phyloP scores from a whole-genome alignment of 192 early-diverging fungal species.

The Coemansia sp. region DNA sequence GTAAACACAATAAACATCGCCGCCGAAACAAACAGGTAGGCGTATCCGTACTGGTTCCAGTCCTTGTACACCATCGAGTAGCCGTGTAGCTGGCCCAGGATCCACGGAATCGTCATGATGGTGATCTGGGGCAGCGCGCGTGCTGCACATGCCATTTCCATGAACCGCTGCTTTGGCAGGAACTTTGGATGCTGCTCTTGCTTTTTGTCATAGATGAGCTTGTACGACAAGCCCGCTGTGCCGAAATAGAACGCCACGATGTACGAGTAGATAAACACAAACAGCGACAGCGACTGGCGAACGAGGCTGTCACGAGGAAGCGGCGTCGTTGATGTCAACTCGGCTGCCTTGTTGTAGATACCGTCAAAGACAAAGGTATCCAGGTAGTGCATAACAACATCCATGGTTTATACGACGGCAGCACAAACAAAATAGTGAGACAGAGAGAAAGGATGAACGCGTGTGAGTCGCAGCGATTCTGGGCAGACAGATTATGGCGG shows the following conservation, averaged over 20 bases:
- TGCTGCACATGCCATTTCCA: slow-evolving; percentile 82
- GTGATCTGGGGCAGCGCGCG: slow-evolving; percentile 81
- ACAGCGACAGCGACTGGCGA: slow-evolving; percentile 76
- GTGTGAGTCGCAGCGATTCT: too few species aligned
- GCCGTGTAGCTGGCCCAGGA: slow-evolving; percentile 85
- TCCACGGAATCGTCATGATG: slow-evolving; percentile 87
- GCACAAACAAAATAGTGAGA: too few species aligned
- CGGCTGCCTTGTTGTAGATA: slow-evolving; percentile 60
- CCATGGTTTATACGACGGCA: slow-evolving; percentile 54
- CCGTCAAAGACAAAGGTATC: slow-evolving; percentile 69
- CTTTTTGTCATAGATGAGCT: slow-evolving; percentile 83
- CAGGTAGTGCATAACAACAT: slow-evolving; percentile 62
- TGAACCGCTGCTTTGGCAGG: slow-evolving; percentile 83
- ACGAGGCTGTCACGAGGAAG: slow-evolving; percentile 63
- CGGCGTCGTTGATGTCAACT: slow-evolving; percentile 43
- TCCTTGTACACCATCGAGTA: slow-evolving; percentile 85
- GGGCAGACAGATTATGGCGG: too few species aligned
- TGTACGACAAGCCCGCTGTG: slow-evolving; percentile 78
- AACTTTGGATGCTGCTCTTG: slow-evolving; percentile 94
- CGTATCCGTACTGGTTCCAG: slow-evolving; percentile 69
- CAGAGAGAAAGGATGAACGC: too few species aligned
- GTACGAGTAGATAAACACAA: slow-evolving; percentile 70
- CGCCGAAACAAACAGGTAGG: slow-evolving; percentile 69
- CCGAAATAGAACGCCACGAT: slow-evolving; percentile 80
- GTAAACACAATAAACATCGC: slow-evolving; percentile 86